phyloP scores from a whole-genome alignment of 1,284 basidiomycete genomes.

The Exobasidium rhododendri region DNA sequence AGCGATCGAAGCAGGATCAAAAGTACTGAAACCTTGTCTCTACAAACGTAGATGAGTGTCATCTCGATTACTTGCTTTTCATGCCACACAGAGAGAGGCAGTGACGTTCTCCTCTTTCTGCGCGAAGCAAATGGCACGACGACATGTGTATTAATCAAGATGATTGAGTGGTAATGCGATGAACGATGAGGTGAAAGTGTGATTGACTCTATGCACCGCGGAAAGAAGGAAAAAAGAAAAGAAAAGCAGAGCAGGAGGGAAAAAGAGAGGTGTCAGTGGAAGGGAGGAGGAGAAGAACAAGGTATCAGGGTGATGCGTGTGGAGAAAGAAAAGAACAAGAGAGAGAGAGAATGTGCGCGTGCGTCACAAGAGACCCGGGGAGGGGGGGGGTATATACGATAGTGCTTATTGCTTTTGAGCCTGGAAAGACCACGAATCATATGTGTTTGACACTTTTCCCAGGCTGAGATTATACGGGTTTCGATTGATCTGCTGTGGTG shows the following conservation, averaged over 20 bases:
- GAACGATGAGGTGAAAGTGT: not conserved
- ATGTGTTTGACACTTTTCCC: not conserved
- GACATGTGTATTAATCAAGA: not conserved
- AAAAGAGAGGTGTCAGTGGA: not conserved
- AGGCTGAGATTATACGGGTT: not conserved
- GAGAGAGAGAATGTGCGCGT: not conserved
- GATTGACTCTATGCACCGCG: not conserved
- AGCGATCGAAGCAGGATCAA: conserved; percentile 61
- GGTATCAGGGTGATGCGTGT: not conserved
- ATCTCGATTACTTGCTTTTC: not conserved
- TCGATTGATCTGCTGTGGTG: not conserved
- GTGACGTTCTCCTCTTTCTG: no score
- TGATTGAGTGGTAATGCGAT: not conserved
- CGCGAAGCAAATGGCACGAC: no score
- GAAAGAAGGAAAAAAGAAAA: not conserved
- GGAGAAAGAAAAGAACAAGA: not conserved
- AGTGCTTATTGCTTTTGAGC: not conserved
- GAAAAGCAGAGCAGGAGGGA: not conserved
- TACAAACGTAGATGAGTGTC: conserved; percentile 79
- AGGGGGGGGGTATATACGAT: not conserved
- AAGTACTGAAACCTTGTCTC: conserved; percentile 83
- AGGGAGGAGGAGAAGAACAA: not conserved
- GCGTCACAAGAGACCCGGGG: not conserved
- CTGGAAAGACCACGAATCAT: not conserved
- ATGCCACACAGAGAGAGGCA: not conserved